Base-by-base conservation (phyloP, 208 protist species). In the Angomonas deanei region DNA sequence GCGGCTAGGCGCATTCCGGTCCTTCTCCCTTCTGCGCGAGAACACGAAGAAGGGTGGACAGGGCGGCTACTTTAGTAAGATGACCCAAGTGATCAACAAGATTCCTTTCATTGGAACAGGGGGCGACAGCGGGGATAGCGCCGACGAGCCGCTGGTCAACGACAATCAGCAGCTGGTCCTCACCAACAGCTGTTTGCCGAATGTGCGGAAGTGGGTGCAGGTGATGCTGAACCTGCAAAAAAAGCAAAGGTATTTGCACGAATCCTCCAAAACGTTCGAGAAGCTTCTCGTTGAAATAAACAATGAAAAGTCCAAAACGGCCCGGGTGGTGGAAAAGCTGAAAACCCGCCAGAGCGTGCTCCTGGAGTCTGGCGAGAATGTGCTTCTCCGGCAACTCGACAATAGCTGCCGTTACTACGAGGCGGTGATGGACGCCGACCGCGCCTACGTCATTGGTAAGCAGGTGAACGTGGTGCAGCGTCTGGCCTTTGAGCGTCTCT, bases 171-270 rank as follows among this genome's bases (percentile, higher is more conserved):
- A 13, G 3, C 42, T 50, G 42, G 23, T 50, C 13, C 19, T 50
- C 17, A 19, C 42, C 8, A 50, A 50, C 13, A 50, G 42, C 23
- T 50, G 42, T 50, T 50, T 50, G 19, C 15, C 42, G 3, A 57
- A 33, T 28, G 56, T 15, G 19, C 26, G 47, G 52, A 54, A 56
- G 23, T 56, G 50, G 23, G 26, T 34, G n/a, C 50, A 56, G 26
- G 4, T 56, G 13, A 36, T 6, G n/a, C 3, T 30, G 27, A 56
- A 56, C 6, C 27, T 28, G 3, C 8, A 33, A n/a, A 56, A 56
- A 56, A 56, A 28, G 27, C 23, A 36, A 28, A 27, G 11, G 21
- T 4, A 8, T 11, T 8, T 28, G 50, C 21, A 56, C 2, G 50
- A 10, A 5, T 34, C 50, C 6, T 34, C 27, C 3, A 56, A 56